Evolutionary conservation across 164 flowering plant species (phyloP), one percentile per base, ranked within the genome.

Genomic region (Chimonanthus salicifolius): DNA sequence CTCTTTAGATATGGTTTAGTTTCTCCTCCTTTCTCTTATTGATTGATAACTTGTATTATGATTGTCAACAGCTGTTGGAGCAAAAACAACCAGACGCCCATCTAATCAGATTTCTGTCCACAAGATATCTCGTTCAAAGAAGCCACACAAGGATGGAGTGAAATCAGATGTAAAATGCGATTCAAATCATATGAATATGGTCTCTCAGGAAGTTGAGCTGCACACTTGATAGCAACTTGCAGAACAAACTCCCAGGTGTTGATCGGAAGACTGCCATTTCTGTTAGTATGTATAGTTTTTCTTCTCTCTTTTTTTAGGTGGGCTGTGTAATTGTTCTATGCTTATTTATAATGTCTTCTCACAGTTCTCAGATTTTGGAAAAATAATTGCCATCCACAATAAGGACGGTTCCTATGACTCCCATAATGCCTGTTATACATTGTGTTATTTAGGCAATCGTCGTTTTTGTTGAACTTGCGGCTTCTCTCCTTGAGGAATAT

Each of bases 111-210:
- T 71, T 75, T 65, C 76, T 64, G 74, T 79, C n/a, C 82, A 78
- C 78, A 83, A 72, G 69, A 76, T 80, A 48, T 71, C 84, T 0
- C 58, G 69, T 70, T 72, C 83, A 60, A 81, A 80, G 64, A 87
- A 82, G 75, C 75, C 80, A n/a, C 46, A 60, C 13, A 85, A 80
- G 82, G 87, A 83, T 69, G 84, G 76, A 71, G 33, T 81, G 20
- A 85, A 82, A 50, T 6, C 63, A 9, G 13, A 51, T 10, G 73
- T 74, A 48, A 78, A 75, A 77, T 54, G 64, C 76, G 67, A 81
- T 67, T 71, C 78, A 8, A 80, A 74, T 64, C 60, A 80, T 6
- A 47, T 80, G 64, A 78, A 79, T 72, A n/a, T 80, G 64, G 75
- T 72, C 10, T 33, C 75, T 3, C 76, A 54, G 69, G 75, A 67